Percentiles rank a stretch among this genome's conserved stretches.
These are phyloP conservation scores for Cercospora brassicicola DNA, from an alignment of 2,329 filamentous ascomycete species.

Conservation along the genomic window DNA sequence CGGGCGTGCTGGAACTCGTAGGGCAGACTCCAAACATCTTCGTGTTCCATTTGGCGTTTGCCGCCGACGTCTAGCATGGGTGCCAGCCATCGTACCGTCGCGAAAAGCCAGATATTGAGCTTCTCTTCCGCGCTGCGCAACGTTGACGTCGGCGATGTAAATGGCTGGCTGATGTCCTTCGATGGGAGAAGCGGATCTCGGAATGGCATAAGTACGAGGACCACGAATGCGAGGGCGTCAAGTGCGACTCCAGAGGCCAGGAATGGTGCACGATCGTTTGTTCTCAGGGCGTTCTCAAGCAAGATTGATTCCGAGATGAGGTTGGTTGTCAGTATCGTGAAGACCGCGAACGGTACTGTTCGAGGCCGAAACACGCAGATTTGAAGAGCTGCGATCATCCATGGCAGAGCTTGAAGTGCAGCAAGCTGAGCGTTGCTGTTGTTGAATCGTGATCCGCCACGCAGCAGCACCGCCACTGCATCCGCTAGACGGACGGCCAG, in stretches of 20 bases:
- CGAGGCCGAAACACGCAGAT: constrained; percentile 32
- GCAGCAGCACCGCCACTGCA: background rate
- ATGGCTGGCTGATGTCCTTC: constrained; percentile 61
- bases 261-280: constrained; percentile 12
- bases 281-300: constrained; percentile 21
- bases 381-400: constrained; percentile 29
- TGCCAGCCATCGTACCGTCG: constrained; percentile 79
- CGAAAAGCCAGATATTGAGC: constrained; percentile 76
- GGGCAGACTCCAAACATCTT: constrained; percentile 78
- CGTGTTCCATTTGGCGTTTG: constrained; percentile 66
- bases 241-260: constrained; percentile 35
- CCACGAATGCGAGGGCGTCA: constrained; percentile 49
- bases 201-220: constrained; percentile 69
- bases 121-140: constrained; percentile 79
- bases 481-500: constrained; percentile 26
- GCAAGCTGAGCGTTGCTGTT: background rate
- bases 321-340: constrained; percentile 29
- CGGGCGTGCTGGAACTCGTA: constrained; percentile 79
- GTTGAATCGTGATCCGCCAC: background rate
- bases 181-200: constrained; percentile 58
- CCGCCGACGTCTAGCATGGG: constrained; percentile 69
- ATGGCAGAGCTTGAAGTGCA: constrained; percentile 27
- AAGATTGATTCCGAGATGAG: constrained; percentile 31
- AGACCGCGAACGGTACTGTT: constrained; percentile 31
- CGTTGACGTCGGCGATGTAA: constrained; percentile 55